Conservation (phyloP, 2,329 filamentous ascomycete genomes). For the Trichoderma aggressivum region DNA sequence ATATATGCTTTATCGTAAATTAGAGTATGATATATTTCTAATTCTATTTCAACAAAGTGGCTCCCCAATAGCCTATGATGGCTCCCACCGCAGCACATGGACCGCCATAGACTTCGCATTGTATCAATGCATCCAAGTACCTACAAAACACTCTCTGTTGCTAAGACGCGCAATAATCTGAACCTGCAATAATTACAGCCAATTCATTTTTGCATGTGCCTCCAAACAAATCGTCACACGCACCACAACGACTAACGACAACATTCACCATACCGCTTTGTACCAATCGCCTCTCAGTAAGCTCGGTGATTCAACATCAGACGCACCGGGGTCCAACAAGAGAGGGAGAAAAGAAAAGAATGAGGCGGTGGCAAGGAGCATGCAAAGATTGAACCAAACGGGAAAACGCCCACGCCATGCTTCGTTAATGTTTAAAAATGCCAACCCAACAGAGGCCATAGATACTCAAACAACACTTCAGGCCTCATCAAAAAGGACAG, state of each 20-base stretch:
- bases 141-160: neutral
- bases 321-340: neutral
- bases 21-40: neutral
- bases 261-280: neutral
- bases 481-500: constrained; percentile 57
- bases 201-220: neutral
- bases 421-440: neutral
- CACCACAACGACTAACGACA: neutral
- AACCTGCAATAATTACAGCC: neutral
- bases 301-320: neutral
- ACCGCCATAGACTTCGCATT: neutral
- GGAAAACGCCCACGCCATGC: constrained; percentile 19
- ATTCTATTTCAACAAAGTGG: neutral
- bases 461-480: constrained; percentile 14
- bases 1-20: neutral
- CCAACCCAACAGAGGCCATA: neutral
- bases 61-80: neutral
- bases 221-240: neutral
- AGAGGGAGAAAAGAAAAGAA: neutral
- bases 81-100: neutral
- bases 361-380: neutral
- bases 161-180: neutral
- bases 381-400: neutral
- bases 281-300: neutral
- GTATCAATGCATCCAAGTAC: neutral